Evolutionary conservation across 768 basidiomycete genomes (phyloP).

Genomic region (Suillus weaverae): DNA sequence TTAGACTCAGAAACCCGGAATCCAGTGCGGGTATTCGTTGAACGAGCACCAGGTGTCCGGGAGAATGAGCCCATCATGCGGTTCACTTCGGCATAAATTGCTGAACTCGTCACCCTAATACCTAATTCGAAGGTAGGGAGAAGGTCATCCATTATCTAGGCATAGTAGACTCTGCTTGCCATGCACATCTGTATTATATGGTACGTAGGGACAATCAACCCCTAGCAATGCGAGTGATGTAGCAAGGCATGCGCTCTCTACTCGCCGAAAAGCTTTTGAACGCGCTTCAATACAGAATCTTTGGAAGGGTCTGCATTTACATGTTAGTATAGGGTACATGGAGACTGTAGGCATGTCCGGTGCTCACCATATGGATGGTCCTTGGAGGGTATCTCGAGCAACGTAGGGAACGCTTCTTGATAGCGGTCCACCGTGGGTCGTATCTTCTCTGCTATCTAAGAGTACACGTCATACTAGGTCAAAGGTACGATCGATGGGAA

Average conservation of each 20-base stretch:
- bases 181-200: slow-evolving; percentile 26
- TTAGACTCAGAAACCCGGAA: slow-evolving; percentile 63
- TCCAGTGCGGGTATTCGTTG: slow-evolving; percentile 68
- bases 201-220: slow-evolving; percentile 20
- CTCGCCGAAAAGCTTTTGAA: slow-evolving; percentile 96
- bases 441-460: slow-evolving; percentile 95
- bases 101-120: slow-evolving; percentile 12
- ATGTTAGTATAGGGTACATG: slow-evolving; percentile 5
- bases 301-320: slow-evolving; percentile 80
- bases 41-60: slow-evolving; percentile 61
- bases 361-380: slow-evolving; percentile 93
- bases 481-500: slow-evolving; percentile 9
- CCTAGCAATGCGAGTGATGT: slow-evolving; percentile 9
- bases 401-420: slow-evolving; percentile 92
- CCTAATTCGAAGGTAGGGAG: background rate
- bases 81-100: slow-evolving; percentile 48
- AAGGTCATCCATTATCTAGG: slow-evolving; percentile 6
- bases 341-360: slow-evolving; percentile 1
- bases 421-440: slow-evolving; percentile 93
- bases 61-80: slow-evolving; percentile 73
- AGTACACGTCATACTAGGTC: slow-evolving; percentile 8
- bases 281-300: slow-evolving; percentile 93
- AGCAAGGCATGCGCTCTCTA: slow-evolving; percentile 35
- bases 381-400: slow-evolving; percentile 97
- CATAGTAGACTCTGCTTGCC: slow-evolving; percentile 17